Evolutionary conservation across 805 yeast species (phyloP).

Genomic region (Candida taoyuanica): DNA sequence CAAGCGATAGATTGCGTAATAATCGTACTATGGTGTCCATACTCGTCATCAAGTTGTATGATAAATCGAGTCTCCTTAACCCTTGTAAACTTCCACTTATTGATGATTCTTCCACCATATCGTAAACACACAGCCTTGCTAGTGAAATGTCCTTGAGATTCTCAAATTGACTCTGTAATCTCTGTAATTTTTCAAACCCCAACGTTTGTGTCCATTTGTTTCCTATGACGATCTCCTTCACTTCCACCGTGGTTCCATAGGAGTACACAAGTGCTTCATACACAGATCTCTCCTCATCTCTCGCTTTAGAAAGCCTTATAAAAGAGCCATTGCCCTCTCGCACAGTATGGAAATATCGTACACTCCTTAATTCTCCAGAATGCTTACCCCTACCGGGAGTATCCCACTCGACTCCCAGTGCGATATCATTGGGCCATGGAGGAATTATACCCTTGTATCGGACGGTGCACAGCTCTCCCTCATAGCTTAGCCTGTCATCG

Average conservation of each 20-base stretch:
- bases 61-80: conserved; percentile 50
- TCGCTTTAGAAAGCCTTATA: conserved; percentile 40
- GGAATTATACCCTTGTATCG: conserved; percentile 56
- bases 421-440: conserved; percentile 52
- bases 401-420: conserved; percentile 90
- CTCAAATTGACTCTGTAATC: conserved; percentile 42
- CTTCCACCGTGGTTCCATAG: conserved; percentile 38
- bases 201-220: conserved; percentile 52
- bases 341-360: conserved; percentile 45
- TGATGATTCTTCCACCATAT: conserved; percentile 14
- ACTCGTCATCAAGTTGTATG: conserved; percentile 50
- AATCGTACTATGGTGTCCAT: conserved; percentile 37
- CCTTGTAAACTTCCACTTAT: conserved; percentile 1
- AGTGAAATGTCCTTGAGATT: conserved; percentile 47
- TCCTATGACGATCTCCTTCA: conserved; percentile 43
- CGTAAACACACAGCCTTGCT: conserved; percentile 30
- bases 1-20: conserved; percentile 32
- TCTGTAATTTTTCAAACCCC: conserved; percentile 58
- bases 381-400: conserved; percentile 63
- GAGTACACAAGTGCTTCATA: conserved; percentile 44
- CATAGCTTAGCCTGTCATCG: conserved; percentile 26
- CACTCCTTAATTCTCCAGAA: conserved; percentile 54
- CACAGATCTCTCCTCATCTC: conserved; percentile 33
- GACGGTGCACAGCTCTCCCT: conserved; percentile 58
- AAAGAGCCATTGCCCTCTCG: conserved; percentile 53